These are phyloP conservation scores for Coemansia sp. DNA, from an alignment of 192 early-diverging fungal species.

Conservation along the genomic window DNA sequence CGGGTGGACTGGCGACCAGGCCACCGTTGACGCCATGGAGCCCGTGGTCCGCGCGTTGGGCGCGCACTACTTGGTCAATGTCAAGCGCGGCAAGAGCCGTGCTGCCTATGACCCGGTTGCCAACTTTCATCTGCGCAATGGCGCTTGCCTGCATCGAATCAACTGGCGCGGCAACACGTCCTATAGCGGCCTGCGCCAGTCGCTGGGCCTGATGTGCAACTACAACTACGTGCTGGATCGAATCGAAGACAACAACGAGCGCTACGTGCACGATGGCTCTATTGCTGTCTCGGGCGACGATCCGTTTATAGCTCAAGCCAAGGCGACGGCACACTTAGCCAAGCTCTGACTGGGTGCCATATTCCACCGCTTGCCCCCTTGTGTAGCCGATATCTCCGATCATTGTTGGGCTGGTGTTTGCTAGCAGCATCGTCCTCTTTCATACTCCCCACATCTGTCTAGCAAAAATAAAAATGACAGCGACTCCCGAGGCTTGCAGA, in stretches of 20 bases:
- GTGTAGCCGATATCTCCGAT: no score
- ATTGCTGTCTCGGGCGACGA: slow-evolving; percentile 59
- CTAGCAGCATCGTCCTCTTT: no score
- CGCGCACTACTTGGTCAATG: slow-evolving; percentile 45
- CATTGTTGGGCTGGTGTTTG: no score
- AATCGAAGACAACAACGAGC: slow-evolving; percentile 83
- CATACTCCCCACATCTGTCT: no score
- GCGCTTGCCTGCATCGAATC: slow-evolving; percentile 83
- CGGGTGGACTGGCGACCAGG: slow-evolving; percentile 46
- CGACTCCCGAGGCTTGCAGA: slow-evolving; percentile 24
- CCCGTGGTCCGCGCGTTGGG: slow-evolving; percentile 40
- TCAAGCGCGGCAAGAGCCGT: slow-evolving; percentile 41
- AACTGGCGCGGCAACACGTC: slow-evolving; percentile 92
- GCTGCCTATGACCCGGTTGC: slow-evolving; percentile 89
- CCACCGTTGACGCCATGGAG: slow-evolving; percentile 40
- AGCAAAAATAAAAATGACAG: not conserved
- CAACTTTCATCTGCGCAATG: slow-evolving; percentile 96
- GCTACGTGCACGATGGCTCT: slow-evolving; percentile 65
- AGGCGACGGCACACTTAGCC: not conserved
- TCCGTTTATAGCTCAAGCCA: slow-evolving; percentile 24
- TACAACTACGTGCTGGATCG: slow-evolving; percentile 81
- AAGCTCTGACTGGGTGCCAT: slow-evolving; percentile 17
- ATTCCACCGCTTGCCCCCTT: not conserved
- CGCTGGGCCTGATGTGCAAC: slow-evolving; percentile 95
- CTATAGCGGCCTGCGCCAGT: slow-evolving; percentile 78